Percentiles rank a stretch among this genome's conserved stretches.
These are phyloP conservation scores for Ramularia endophylla DNA, from an alignment of 2,329 filamentous ascomycete species.

Conservation along the genomic window DNA sequence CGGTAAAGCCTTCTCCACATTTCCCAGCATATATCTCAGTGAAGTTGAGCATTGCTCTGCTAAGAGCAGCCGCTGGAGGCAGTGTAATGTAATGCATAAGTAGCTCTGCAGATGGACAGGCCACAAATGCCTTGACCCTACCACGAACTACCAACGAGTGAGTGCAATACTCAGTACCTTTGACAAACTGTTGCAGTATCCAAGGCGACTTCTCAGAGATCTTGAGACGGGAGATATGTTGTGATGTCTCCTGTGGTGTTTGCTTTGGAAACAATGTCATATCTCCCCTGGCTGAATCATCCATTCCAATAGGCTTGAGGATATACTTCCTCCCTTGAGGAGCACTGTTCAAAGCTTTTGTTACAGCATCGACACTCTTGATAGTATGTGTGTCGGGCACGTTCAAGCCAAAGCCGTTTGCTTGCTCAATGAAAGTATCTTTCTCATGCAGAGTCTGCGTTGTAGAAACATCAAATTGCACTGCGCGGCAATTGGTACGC, in stretches of 20 bases:
- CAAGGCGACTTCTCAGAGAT: slow-evolving; percentile 54
- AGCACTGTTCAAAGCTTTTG: slow-evolving; percentile 5
- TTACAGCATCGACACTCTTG: slow-evolving; percentile 30
- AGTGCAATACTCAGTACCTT: slow-evolving; percentile 62
- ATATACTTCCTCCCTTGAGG: slow-evolving; percentile 48
- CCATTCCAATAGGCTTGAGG: slow-evolving; percentile 59
- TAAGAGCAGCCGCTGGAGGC: slow-evolving; percentile 48
- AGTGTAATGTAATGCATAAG: slow-evolving; percentile 63
- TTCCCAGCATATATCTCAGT: slow-evolving; percentile 53
- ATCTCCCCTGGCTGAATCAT: slow-evolving; percentile 53
- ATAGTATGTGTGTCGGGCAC: slow-evolving; percentile 46
- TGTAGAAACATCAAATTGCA: slow-evolving; percentile 56
- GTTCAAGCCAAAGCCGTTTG: slow-evolving; percentile 47
- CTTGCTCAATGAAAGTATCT: slow-evolving; percentile 57
- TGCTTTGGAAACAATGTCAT: slow-evolving; percentile 60
- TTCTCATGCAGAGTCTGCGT: slow-evolving; percentile 59
- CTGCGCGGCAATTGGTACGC: slow-evolving; percentile 52
- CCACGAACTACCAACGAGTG: slow-evolving; percentile 64
- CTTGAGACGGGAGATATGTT: slow-evolving; percentile 49
- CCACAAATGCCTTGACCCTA: slow-evolving; percentile 58
- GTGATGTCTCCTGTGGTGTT: slow-evolving; percentile 48
- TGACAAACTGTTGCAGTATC: slow-evolving; percentile 65
- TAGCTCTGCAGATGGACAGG: slow-evolving; percentile 57
- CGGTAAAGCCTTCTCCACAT: slow-evolving; percentile 51
- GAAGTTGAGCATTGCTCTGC: slow-evolving; percentile 57